Conservation (phyloP, 2,329 filamentous ascomycete species). For the Fusarium gaditjirri region DNA sequence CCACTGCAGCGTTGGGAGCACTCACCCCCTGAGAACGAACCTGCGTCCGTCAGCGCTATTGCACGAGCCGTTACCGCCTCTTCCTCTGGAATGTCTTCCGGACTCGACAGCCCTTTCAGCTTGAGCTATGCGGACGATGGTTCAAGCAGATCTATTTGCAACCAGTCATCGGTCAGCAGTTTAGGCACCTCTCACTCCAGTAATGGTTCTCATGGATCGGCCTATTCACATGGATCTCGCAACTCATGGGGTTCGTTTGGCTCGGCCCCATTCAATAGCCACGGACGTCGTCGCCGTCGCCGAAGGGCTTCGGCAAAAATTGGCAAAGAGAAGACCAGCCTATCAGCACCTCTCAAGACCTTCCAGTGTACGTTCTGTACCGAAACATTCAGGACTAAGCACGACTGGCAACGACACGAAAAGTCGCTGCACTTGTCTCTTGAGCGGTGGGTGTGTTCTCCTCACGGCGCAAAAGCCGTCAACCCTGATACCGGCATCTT, state of each 20-base stretch:
- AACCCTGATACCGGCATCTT: constrained; percentile 68
- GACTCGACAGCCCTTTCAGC: constrained; percentile 67
- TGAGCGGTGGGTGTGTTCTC: constrained; percentile 72
- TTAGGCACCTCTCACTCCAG: constrained; percentile 70
- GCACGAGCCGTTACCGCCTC: constrained; percentile 66
- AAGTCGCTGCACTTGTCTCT: constrained; percentile 73
- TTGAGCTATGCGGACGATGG: constrained; percentile 70
- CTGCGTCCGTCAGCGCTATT: constrained; percentile 68
- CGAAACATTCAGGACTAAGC: constrained; percentile 73
- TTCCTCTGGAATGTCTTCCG: constrained; percentile 62
- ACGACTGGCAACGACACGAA: constrained; percentile 78
- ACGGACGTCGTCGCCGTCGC: constrained; percentile 62
- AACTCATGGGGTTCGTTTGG: constrained; percentile 65
- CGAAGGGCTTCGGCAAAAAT: constrained; percentile 54
- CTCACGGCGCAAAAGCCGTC: constrained; percentile 64
- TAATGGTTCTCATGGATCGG: constrained; percentile 67
- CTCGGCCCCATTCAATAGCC: constrained; percentile 55
- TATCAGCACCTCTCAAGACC: constrained; percentile 61
- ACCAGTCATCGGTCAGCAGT: constrained; percentile 69
- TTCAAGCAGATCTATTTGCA: constrained; percentile 66
- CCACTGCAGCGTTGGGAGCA: constrained; percentile 68
- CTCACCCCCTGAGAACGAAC: constrained; percentile 70
- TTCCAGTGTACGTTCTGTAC: constrained; percentile 77
- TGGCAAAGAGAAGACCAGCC: constrained; percentile 49
- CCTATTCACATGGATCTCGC: constrained; percentile 67